Evolutionary conservation across 495 filamentous ascomycete species (phyloP), one percentile per base, ranked within the genome.

Genomic region (Aspergillus nanangensis): DNA sequence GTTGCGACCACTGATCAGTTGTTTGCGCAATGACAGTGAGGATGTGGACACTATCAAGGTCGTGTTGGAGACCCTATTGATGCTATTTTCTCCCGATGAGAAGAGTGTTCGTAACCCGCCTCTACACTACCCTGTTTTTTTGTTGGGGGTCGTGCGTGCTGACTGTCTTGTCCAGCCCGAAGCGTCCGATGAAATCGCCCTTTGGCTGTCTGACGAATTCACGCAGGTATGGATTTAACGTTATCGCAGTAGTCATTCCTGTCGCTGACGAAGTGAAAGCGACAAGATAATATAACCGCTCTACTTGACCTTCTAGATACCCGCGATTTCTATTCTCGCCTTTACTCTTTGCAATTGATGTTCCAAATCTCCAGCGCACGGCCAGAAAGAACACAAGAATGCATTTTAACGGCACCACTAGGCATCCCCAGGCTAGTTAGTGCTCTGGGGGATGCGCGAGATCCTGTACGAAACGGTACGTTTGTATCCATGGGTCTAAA

Each of bases 191-290:
- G 93, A 98, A 62, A 94, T 98, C 58, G 87, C 88, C 21, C 78
- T 96, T 5, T 97, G 92, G 91, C 77, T 98, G 44, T 92, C 93
- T 38, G 93, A 98, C 68, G 91, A 96, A 63, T 98, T 98, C 57
- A 97, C 94, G 23, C 90, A 95, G 78, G 87, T 88, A 68, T 45
- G 74, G 50, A 33, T 19, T 19, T 34, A 31, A 36, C 33, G 18
- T 22, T 32, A 38, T 13, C 7, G 21, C 19, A 10, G 8, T 27
- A 36, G 25, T 7, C 25, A 5, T 27, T 32, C 38, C 44, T 29
- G 71, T 57, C 70, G 67, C 70, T 80, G 64, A 73, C 55, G 64
- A 44, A 64, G 33, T 8, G 38, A 52, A 55, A 74, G 84, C 83
- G 90, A 53, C 92, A 97, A 84, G 93, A 97, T 67, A 97, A 98